Percentiles rank a stretch among this genome's conserved stretches.
Conservation (phyloP, 192 early-diverging fungal species). For the Coemansia sp. region DNA sequence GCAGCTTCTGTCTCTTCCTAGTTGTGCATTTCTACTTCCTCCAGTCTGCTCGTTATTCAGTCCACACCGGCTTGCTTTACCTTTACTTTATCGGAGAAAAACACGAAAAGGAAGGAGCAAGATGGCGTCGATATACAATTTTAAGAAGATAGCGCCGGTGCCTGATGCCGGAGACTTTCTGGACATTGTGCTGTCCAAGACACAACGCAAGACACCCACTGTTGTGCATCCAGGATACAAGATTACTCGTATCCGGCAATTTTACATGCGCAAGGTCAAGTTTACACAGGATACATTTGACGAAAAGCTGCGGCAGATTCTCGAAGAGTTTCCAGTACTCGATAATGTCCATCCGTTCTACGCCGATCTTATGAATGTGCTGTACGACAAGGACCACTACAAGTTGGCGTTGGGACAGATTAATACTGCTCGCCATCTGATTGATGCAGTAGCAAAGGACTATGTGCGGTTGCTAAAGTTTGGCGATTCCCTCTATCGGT, state of each 20-base stretch:
- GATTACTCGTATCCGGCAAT: slow-evolving; percentile 94
- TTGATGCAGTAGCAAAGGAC: slow-evolving; percentile 97
- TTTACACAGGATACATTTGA: slow-evolving; percentile 97
- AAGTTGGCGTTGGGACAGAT: slow-evolving; percentile 98
- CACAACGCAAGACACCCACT: slow-evolving; percentile 95
- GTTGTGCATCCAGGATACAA: slow-evolving; percentile 97
- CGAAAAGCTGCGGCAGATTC: slow-evolving; percentile 90
- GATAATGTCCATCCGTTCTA: slow-evolving; percentile 99
- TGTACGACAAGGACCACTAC: slow-evolving; percentile 99
- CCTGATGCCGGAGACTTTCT: slow-evolving; percentile 90
- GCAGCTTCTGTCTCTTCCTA: too few species aligned
- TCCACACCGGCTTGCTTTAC: not conserved
- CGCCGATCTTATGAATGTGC: slow-evolving; percentile 99
- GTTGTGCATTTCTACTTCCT: too few species aligned
- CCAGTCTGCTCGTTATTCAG: not conserved
- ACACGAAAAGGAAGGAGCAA: not conserved
- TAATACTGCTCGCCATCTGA: slow-evolving; percentile 95
- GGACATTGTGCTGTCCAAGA: slow-evolving; percentile 97
- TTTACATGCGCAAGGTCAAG: slow-evolving; percentile 99
- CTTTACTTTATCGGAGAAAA: not conserved
- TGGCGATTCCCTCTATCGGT: slow-evolving; percentile 98
- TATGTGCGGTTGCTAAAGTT: slow-evolving; percentile 97
- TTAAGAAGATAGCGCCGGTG: slow-evolving; percentile 96
- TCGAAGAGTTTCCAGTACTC: slow-evolving; percentile 96
- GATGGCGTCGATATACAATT: slow-evolving; percentile 86